phyloP scores from a whole-genome alignment of 352 stramenopile genomes.

The Plasmopara halstedii region DNA sequence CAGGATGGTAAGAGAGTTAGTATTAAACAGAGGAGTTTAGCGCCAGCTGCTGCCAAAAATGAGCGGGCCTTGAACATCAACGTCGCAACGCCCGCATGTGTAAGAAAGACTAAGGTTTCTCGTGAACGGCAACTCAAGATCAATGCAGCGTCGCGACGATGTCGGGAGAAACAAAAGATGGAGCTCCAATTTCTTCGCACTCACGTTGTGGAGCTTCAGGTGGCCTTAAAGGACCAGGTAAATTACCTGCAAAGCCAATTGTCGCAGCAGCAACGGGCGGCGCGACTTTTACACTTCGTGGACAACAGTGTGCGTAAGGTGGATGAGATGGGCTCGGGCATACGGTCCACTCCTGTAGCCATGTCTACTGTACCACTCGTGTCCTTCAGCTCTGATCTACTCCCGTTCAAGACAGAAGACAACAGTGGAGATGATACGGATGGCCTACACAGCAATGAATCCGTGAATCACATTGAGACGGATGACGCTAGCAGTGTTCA shows the following conservation, averaged over 20 bases:
- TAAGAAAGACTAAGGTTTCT: conserved; percentile 79
- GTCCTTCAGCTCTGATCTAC: conserved; percentile 24
- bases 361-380: conserved; percentile 18
- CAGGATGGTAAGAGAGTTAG: conserved; percentile 27
- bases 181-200: conserved; percentile 80
- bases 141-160: conserved; percentile 72
- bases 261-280: conserved; percentile 36
- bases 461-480: conserved; percentile 49
- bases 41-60: conserved; percentile 11
- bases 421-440: conserved; percentile 42
- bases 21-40: conserved; percentile 7
- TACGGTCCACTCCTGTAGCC: conserved; percentile 18
- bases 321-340: conserved; percentile 71
- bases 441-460: conserved; percentile 28
- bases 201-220: conserved; percentile 76
- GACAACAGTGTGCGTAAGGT: conserved; percentile 66
- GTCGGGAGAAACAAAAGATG: conserved; percentile 83
- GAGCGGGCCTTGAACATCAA: conserved; percentile 4
- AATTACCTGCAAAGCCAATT: conserved; percentile 31
- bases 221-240: conserved; percentile 59
- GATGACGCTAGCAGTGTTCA: conserved; percentile 42
- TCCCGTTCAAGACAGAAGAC: conserved; percentile 25
- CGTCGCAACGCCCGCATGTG: conserved; percentile 9
- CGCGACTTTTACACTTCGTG: conserved; percentile 48
- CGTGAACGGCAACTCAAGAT: conserved; percentile 83